Conservation (phyloP, 441 rosid species). For the Codiaeum variegatum region DNA sequence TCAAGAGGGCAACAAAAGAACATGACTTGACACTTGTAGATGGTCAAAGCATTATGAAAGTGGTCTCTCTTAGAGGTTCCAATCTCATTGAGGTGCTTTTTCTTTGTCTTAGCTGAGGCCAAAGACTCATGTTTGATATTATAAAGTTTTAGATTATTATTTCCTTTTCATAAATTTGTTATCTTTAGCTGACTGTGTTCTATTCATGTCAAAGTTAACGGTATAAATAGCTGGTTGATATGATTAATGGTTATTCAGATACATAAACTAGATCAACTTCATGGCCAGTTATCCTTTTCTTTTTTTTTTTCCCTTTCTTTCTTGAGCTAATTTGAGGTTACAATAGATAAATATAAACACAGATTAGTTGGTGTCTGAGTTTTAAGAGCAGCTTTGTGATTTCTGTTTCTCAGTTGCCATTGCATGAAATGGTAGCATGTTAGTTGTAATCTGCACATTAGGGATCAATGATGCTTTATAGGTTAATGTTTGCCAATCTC, state of each 20-base stretch:
- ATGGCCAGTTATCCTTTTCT: background rate
- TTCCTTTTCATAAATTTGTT: background rate
- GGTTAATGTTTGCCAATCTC: background rate
- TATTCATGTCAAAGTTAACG: background rate
- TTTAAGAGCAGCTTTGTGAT: background rate
- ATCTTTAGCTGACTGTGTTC: background rate
- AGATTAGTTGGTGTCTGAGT: background rate
- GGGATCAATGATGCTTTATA: background rate
- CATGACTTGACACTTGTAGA: constrained; percentile 50
- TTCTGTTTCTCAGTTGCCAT: background rate
- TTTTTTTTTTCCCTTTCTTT: background rate
- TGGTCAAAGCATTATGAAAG: constrained; percentile 70
- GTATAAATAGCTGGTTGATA: background rate
- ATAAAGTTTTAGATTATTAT: background rate
- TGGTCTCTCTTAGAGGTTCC: constrained; percentile 83
- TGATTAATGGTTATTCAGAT: background rate
- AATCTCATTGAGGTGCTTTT: constrained; percentile 76
- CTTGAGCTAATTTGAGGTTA: background rate
- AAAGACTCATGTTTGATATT: background rate
- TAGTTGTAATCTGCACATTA: background rate
- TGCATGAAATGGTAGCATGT: background rate
- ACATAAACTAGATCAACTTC: background rate
- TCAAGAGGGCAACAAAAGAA: constrained; percentile 69
- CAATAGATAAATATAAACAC: background rate
- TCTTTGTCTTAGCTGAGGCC: background rate